Base-by-base conservation (phyloP, 257 asterid genomes). In the Fraxinus quadrangulata region DNA sequence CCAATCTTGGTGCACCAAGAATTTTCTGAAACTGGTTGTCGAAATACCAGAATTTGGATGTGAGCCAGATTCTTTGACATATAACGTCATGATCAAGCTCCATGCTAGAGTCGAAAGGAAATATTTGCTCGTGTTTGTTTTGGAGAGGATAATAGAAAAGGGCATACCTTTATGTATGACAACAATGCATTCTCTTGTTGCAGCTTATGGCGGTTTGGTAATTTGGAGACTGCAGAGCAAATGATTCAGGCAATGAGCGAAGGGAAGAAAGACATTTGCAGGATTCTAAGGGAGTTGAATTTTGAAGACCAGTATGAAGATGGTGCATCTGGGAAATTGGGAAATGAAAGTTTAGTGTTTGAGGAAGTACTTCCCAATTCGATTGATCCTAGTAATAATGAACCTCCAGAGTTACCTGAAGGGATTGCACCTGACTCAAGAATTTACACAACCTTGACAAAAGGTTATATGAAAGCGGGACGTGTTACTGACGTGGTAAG, bases 161-260 rank as follows among this genome's bases (percentile, higher is more conserved):
- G 84, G 80, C 54, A 74, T 88, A 54, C 71, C 84, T 0, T 65
- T 93, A 82, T 92, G 97, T 81, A 79, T 84, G 84, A 93, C 99
- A 0, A 95, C 99, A n/a, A 47, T 93, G 81, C 98, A 93, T 70
- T 95, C 99, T 0, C 80, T 95, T 7, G 98, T 95, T 59, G 97
- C 99, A 4, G 99, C 99, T 5, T 95, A 93, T 37, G 97, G 93
- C n/a, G 98, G 98, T n/a, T 95, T 72, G 91, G 89, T 39, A 98
- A 95, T 85, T 63, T 95, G 69, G 92, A 91, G 36, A 86, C 89
- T 19, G 97, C 99, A 6, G 97, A 93, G 83, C 80, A 82, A 47
- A 61, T 90, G 67, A 92, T 93, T 66, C 98, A 95, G 82, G 97
- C 89, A 2, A 87, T 95, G 98, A 86, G 92, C 71, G 96, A 92